Base-by-base conservation (phyloP, 495 filamentous ascomycete genomes). In the Aspergillus funiculosus region DNA sequence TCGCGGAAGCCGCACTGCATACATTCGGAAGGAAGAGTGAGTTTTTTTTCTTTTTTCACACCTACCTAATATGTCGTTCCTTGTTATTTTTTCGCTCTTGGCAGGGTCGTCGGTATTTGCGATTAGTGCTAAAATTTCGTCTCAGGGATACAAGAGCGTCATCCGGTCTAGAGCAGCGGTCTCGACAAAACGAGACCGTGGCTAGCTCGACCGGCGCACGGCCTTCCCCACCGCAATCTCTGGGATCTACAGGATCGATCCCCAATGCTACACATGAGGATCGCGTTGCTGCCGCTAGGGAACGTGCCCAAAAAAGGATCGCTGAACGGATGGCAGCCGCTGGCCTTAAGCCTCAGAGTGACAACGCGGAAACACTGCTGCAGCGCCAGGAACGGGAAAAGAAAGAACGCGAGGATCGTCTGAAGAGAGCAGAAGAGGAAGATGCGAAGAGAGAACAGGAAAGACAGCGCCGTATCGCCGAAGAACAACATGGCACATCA, bases 261-360 rank as follows among this genome's bases (percentile, higher is more conserved):
- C 78, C 83, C 3, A 92, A 94, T 48, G 78, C 84, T 2, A 94
- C 90, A 1, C 82, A 89, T 4, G 89, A 96, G 58, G 91, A 97
- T 50, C 79, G 94, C 29, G 90, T 94, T 19, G 88, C 94, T 4
- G 95, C 89, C 62, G 94, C 96, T 52, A 92, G 92, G 61, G 89
- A 96, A 62, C 90, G 95, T 61, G 94, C 94, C 9, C 89, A 97
- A 63, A 87, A 89, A 59, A 85, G 90, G 34, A 96, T 99, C 85
- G 89, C 91, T n/a, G 94, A 97, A 62, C 81, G 92, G 38, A 80
- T 99, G 51, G 94, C 94, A 32, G 92, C 91, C 35, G 78, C 95
- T 43, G 92, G 92, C 13, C 78, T 99, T 53, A 92, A 89, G 57
- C 79, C 89, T 20, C 80, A 86, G 21, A 63, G 52, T 19, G 80